Evolutionary conservation across 441 rosid genomes (phyloP).

Genomic region (Raphanus hybrid): DNA sequence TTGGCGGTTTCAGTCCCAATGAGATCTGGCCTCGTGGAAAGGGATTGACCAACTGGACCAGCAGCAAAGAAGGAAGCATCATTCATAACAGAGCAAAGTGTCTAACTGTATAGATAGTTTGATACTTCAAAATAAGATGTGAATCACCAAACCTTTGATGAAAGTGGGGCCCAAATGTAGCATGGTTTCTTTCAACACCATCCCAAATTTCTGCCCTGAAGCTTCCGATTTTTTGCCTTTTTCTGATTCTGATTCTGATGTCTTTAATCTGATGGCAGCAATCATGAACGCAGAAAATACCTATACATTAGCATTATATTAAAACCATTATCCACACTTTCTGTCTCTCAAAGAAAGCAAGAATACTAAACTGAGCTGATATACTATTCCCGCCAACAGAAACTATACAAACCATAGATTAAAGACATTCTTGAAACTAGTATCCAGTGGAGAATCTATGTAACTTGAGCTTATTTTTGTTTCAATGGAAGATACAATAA

Average conservation of each 20-base stretch:
- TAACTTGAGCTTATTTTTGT: slow-evolving; percentile 1
- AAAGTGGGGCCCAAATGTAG: slow-evolving; percentile 92
- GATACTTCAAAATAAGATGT: slow-evolving; percentile 21
- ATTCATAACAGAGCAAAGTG: slow-evolving; percentile 44
- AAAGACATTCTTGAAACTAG: not conserved
- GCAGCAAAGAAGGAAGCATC: slow-evolving; percentile 48
- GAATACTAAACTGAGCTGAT: not conserved
- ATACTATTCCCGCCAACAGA: slow-evolving; percentile 3
- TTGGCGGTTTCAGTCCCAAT: slow-evolving; percentile 89
- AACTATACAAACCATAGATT: no score
- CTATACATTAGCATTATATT: slow-evolving; percentile 51
- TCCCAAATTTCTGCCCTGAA: slow-evolving; percentile 71
- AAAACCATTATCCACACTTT: slow-evolving; percentile 27
- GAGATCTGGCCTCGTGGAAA: slow-evolving; percentile 95
- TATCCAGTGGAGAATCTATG: not conserved
- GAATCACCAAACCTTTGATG: slow-evolving; percentile 72
- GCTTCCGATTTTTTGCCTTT: slow-evolving; percentile 47
- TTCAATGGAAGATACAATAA: not conserved
- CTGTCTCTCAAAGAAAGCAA: slow-evolving; percentile 15
- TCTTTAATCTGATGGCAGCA: slow-evolving; percentile 73
- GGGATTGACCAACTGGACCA: slow-evolving; percentile 96
- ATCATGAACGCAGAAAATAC: slow-evolving; percentile 69
- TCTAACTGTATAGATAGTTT: slow-evolving; percentile 27
- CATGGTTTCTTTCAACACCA: slow-evolving; percentile 85
- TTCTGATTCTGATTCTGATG: slow-evolving; percentile 54